Evolutionary conservation across 2,329 filamentous ascomycete species (phyloP).

Genomic region (Trichophyton simii): DNA sequence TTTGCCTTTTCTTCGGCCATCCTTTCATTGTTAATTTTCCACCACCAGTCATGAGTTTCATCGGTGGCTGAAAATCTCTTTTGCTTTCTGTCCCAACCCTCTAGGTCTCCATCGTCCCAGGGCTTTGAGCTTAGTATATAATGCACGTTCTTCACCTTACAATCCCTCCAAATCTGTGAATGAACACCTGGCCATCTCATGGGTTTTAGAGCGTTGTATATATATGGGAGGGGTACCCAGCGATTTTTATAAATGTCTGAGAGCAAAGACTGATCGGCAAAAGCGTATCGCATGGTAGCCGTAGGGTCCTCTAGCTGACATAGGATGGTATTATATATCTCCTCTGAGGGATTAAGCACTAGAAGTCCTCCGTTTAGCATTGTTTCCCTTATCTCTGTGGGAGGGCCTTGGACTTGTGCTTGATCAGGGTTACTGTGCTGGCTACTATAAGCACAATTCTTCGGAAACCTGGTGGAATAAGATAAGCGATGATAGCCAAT

Average conservation of each 20-base stretch:
- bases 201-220: slow-evolving; percentile 52
- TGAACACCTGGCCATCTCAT: slow-evolving; percentile 45
- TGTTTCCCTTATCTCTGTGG: slow-evolving; percentile 39
- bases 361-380: slow-evolving; percentile 51
- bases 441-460: slow-evolving; percentile 50
- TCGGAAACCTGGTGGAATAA: slow-evolving; percentile 32
- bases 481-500: not conserved
- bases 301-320: slow-evolving; percentile 35
- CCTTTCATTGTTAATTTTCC: slow-evolving; percentile 40
- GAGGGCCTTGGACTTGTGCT: slow-evolving; percentile 42
- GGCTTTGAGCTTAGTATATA: slow-evolving; percentile 51
- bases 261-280: slow-evolving; percentile 48
- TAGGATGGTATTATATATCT: slow-evolving; percentile 41
- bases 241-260: slow-evolving; percentile 45
- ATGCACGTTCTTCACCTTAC: slow-evolving; percentile 50
- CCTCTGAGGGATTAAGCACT: slow-evolving; percentile 47
- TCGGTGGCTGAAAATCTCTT: slow-evolving; percentile 19
- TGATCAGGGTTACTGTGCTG: slow-evolving; percentile 41
- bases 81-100: not conserved
- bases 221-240: slow-evolving; percentile 48
- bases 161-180: slow-evolving; percentile 47
- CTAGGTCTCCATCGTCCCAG: slow-evolving; percentile 41
- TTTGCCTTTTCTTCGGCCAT: slow-evolving; percentile 35
- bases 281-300: slow-evolving; percentile 41
- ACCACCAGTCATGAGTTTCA: slow-evolving; percentile 47